Base-by-base conservation (phyloP, 306 rosid genomes). In the Ochetophila trinervis region DNA sequence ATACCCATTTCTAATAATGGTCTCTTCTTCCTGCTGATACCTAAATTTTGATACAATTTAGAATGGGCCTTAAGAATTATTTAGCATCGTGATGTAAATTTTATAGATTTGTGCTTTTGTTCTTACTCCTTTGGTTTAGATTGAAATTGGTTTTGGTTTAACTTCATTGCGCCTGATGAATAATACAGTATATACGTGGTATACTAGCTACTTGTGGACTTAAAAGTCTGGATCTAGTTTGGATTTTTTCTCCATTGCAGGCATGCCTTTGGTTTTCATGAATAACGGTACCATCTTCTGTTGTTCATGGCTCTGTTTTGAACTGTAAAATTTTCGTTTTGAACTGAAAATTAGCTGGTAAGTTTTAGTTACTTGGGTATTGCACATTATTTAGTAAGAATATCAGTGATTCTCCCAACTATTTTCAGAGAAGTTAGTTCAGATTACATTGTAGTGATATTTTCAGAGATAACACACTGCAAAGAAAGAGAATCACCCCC, bases 111-210 rank as follows among this genome's bases (percentile, higher is more conserved):
- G 4, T 27, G 36, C 62, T 40, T 40, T 69, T 2, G 62, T 23
- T 36, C 34, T 8, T 65, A 34, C 8, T 42, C 15, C 13, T 53
- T 47, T 5, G 56, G 15, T 11, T 45, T 19, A 23, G 15, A 60
- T 44, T 52, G 37, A 20, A 32, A 42, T n/a, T 20, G 42, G 2
- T 5, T 16, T 32, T 34, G 30, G 44, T 24, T 42, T 74, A 56
- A 57, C 71, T 65, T 8, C 35, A n/a, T 57, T 53, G 63, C 11
- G 12, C 74, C 73, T 70, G 74, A 58, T 75, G 55, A 74, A 66
- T 57, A 68, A 65, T 42, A 15, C 71, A 23, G 58, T 53, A 51
- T 40, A 12, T n/a, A 62, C 35, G 12, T 59, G n/a, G 5, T 11
- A 44, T 32, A 30, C 44, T 30, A 36, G 60, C 53, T 18, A 34